Percentiles rank a stretch among this genome's conserved stretches.
Conservation (phyloP, 2,329 filamentous ascomycete genomes). For the Hypomyces rosellus region DNA sequence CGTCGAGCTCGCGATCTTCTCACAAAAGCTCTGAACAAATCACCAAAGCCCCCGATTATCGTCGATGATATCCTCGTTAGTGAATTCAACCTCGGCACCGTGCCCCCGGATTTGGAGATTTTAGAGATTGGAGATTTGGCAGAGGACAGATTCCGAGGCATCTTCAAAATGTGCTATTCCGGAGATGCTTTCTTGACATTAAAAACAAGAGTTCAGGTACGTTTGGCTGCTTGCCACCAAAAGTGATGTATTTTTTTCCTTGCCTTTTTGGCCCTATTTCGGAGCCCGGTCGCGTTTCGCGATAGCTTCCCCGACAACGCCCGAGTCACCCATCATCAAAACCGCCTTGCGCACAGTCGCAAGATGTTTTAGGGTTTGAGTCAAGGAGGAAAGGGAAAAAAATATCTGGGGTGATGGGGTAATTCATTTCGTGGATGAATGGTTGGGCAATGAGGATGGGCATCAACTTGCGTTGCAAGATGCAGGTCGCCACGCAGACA, state of each 20-base stretch:
- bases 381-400: too few relatives aligned
- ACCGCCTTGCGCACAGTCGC: conserved; percentile 1
- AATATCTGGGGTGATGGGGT: too few relatives aligned
- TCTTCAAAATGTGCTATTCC: conserved; percentile 98
- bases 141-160: conserved; percentile 92
- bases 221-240: conserved; percentile 26
- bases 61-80: conserved; percentile 98
- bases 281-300: conserved; percentile 10
- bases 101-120: conserved; percentile 92
- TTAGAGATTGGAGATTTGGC: conserved; percentile 96
- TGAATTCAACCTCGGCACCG: conserved; percentile 92
- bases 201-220: conserved; percentile 87
- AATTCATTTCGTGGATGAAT: too few relatives aligned
- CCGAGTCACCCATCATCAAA: conserved; percentile 11
- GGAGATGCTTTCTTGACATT: conserved; percentile 94
- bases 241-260: background rate
- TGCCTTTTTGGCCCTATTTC: conserved; percentile 5
- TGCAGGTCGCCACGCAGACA: too few relatives aligned
- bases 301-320: conserved; percentile 13
- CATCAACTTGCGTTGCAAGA: too few relatives aligned
- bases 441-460: too few relatives aligned
- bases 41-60: conserved; percentile 95
- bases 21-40: conserved; percentile 93
- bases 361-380: too few relatives aligned
- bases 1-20: conserved; percentile 87